phyloP scores from a whole-genome alignment of 305 asterid species.

The Caryopteris hybrid region DNA sequence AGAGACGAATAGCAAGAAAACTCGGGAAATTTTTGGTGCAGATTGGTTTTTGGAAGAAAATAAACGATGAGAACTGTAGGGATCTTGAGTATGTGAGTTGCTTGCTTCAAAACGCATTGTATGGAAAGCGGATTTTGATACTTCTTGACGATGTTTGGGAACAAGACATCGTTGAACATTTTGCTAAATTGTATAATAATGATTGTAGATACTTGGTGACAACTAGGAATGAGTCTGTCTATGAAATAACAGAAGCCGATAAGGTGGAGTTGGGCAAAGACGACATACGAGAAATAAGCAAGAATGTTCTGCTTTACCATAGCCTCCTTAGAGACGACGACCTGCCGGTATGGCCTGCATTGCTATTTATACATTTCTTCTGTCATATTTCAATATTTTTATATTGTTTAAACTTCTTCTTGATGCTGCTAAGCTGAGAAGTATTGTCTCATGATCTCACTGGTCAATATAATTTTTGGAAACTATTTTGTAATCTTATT shows the following conservation, averaged over 20 bases:
- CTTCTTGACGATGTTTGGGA: slow-evolving; percentile 38
- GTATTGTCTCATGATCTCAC: no score
- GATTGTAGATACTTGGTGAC: slow-evolving; percentile 29
- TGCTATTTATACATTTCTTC: background rate
- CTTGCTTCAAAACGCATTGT: slow-evolving; percentile 31
- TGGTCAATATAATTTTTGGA: no score
- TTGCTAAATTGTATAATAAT: slow-evolving; percentile 27
- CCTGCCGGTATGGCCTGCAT: slow-evolving; percentile 20
- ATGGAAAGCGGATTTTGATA: slow-evolving; percentile 24
- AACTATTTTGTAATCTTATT: background rate
- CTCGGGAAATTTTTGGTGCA: slow-evolving; percentile 29
- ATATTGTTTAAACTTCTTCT: no score
- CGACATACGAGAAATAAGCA: slow-evolving; percentile 32
- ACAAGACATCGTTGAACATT: slow-evolving; percentile 29
- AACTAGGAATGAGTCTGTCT: slow-evolving; percentile 28
- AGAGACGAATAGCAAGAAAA: slow-evolving; percentile 30
- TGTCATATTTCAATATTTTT: background rate
- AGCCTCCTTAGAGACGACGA: slow-evolving; percentile 24
- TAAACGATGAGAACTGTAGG: slow-evolving; percentile 16
- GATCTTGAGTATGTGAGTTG: slow-evolving; percentile 29
- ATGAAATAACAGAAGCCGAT: slow-evolving; percentile 34
- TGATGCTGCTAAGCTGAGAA: no score
- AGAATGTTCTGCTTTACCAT: slow-evolving; percentile 29
- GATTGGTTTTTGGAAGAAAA: slow-evolving; percentile 23
- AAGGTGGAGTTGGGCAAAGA: slow-evolving; percentile 28